Conservation (phyloP, 1,284 basidiomycete genomes). For the Cutaneotrichosporon cavernicola region DNA sequence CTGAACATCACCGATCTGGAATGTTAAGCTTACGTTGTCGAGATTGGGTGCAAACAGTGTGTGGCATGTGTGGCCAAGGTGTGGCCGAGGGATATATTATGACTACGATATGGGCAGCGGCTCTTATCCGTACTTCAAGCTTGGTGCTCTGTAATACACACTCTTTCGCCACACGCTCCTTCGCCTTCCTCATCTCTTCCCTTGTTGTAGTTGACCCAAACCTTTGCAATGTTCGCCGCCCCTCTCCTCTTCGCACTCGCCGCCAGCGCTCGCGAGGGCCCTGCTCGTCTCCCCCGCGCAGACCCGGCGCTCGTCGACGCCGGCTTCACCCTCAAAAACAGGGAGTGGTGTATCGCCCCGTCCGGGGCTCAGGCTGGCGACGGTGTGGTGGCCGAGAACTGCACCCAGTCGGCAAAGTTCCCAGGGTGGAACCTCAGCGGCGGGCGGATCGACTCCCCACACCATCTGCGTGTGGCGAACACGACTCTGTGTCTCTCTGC, state of each 20-base stretch:
- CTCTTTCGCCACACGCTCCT: background rate
- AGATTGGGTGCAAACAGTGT: background rate
- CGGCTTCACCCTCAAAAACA: background rate
- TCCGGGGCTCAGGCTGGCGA: background rate
- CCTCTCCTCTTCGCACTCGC: background rate
- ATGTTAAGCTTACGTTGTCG: background rate
- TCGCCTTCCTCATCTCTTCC: background rate
- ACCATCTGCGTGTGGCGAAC: conserved; percentile 2
- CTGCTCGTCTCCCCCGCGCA: background rate
- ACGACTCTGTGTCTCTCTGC: background rate
- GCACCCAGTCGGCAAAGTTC: background rate
- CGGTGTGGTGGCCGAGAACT: background rate
- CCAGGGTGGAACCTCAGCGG: background rate
- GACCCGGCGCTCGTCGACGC: background rate
- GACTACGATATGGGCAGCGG: background rate
- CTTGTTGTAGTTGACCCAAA: too few relatives aligned
- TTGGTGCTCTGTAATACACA: background rate
- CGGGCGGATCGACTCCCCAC: background rate
- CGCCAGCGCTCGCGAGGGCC: background rate
- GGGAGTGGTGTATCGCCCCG: background rate
- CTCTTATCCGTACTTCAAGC: background rate
- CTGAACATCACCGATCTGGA: too few relatives aligned
- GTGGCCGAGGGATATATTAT: background rate
- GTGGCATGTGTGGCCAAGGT: too few relatives aligned
- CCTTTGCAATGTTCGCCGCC: background rate